A percentile compares a stretch with the other conserved stretches of the same genome.
Evolutionary conservation across 768 basidiomycete species (phyloP).

Genomic region (Collybia nuda): DNA sequence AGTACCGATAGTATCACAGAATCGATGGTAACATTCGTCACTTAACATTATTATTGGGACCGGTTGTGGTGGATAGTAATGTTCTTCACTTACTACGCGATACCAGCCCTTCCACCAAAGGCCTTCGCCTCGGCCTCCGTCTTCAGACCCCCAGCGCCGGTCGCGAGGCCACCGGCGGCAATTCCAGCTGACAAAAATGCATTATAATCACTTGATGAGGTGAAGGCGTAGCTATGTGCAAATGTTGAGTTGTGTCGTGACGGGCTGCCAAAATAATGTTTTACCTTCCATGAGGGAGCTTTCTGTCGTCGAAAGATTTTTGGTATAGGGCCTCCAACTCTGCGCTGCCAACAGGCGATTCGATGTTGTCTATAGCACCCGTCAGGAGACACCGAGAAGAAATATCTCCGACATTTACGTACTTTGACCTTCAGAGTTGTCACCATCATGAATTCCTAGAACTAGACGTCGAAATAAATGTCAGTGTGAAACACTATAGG

Average conservation of each 20-base stretch:
- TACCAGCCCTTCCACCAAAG: conserved; percentile 26
- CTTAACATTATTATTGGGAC: background rate
- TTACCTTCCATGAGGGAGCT: conserved; percentile 17
- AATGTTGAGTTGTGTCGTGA: background rate
- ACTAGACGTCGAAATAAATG: conserved; percentile 14
- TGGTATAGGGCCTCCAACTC: conserved; percentile 29
- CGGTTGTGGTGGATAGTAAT: background rate
- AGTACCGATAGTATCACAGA: conserved; percentile 18
- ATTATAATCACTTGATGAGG: conserved; percentile 28
- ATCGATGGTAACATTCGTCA: conserved; percentile 28
- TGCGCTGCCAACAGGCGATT: conserved; percentile 23
- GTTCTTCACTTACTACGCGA: conserved; percentile 16
- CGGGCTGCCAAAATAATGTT: background rate
- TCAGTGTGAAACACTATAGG: background rate
- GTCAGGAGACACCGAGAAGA: too few relatives aligned
- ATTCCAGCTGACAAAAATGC: conserved; percentile 24
- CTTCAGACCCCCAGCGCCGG: conserved; percentile 28
- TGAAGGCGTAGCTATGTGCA: conserved; percentile 10
- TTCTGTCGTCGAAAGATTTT: conserved; percentile 18
- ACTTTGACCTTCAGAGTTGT: conserved; percentile 26
- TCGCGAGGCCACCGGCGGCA: conserved; percentile 28
- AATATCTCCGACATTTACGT: conserved; percentile 11
- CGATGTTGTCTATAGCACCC: too few relatives aligned
- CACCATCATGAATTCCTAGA: conserved; percentile 24
- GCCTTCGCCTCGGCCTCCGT: conserved; percentile 20